phyloP scores from a whole-genome alignment of 2,329 filamentous ascomycete species.

The Verruconis gallopava region DNA sequence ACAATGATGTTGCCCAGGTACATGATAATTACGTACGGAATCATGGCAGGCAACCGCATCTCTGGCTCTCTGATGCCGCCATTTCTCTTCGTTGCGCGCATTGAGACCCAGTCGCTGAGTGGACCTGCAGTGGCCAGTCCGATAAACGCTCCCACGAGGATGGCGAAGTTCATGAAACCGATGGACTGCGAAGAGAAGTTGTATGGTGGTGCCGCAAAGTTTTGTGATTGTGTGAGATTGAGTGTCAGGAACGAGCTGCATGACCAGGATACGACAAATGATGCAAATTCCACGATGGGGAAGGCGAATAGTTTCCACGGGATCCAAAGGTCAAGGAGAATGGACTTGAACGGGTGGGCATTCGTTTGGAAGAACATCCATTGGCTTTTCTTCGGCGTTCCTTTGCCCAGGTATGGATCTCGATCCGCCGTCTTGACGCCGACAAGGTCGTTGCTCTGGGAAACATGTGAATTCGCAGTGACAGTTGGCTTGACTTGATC shows the following conservation, averaged over 20 bases:
- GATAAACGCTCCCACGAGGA: conserved; percentile 40
- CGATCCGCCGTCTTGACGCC: conserved; percentile 28
- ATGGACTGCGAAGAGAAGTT: conserved; percentile 6
- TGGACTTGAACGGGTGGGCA: conserved; percentile 31
- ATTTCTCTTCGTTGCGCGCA: conserved; percentile 39
- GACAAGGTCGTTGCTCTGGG: conserved; percentile 16
- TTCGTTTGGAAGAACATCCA: conserved; percentile 41
- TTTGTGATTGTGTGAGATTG: conserved; percentile 44
- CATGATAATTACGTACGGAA: conserved; percentile 45
- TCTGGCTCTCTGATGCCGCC: conserved; percentile 23
- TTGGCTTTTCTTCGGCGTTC: conserved; percentile 41
- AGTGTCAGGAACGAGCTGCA: conserved; percentile 45
- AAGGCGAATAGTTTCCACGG: conserved; percentile 50
- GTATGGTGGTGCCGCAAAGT: conserved; percentile 14
- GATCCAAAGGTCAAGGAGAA: conserved; percentile 43
- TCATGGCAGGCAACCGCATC: conserved; percentile 42
- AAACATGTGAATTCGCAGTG: conserved; percentile 14
- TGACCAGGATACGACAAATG: conserved; percentile 49
- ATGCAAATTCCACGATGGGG: conserved; percentile 49
- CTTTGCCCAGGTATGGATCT: conserved; percentile 44
- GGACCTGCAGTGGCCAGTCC: conserved; percentile 43
- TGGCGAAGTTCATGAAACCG: conserved; percentile 32
- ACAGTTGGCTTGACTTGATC: conserved; percentile 12
- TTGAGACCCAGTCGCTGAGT: conserved; percentile 44
- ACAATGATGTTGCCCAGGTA: conserved; percentile 45